Percentiles rank a stretch among this genome's conserved stretches.
Evolutionary conservation across 768 basidiomycete species (phyloP).

Genomic region (Pulveroboletus sp.): DNA sequence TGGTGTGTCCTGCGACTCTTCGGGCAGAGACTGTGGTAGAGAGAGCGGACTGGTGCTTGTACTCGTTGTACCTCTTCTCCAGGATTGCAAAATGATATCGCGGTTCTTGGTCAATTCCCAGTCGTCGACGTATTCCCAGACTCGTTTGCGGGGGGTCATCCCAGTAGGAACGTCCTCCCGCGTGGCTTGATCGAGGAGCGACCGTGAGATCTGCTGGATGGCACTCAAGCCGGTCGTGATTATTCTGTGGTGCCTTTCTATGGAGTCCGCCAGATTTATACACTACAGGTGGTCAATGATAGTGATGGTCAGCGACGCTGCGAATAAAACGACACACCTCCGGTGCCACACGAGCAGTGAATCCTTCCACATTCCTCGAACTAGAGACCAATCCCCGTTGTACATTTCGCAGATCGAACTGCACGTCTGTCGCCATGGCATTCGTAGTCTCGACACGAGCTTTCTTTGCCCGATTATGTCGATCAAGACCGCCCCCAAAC

Average conservation of each 20-base stretch:
- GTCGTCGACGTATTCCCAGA: constrained; percentile 61
- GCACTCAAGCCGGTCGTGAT: constrained; percentile 42
- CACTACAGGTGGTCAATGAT: constrained; percentile 31
- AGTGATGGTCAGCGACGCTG: neutral
- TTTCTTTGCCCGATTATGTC: constrained; percentile 58
- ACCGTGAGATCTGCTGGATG: constrained; percentile 46
- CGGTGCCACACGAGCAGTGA: constrained; percentile 39
- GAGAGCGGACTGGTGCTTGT: constrained; percentile 37
- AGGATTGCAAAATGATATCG: constrained; percentile 51
- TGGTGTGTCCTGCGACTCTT: constrained; percentile 16
- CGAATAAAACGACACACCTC: constrained; percentile 40
- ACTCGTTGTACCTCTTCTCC: constrained; percentile 36
- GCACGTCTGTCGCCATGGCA: constrained; percentile 43
- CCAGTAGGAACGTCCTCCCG: constrained; percentile 66
- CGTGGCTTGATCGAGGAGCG: constrained; percentile 52
- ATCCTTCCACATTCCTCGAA: constrained; percentile 44
- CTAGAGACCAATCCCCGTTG: constrained; percentile 48
- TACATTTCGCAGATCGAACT: constrained; percentile 47
- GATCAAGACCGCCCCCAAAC: constrained; percentile 55
- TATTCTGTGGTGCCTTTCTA: constrained; percentile 41
- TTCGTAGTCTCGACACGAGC: constrained; percentile 59
- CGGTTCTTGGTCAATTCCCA: constrained; percentile 70
- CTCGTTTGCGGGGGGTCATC: constrained; percentile 69
- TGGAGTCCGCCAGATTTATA: constrained; percentile 35
- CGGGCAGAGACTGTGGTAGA: constrained; percentile 34